Base-by-base conservation (phyloP, 768 basidiomycete species). In the Neoboletus subvelutipes region DNA sequence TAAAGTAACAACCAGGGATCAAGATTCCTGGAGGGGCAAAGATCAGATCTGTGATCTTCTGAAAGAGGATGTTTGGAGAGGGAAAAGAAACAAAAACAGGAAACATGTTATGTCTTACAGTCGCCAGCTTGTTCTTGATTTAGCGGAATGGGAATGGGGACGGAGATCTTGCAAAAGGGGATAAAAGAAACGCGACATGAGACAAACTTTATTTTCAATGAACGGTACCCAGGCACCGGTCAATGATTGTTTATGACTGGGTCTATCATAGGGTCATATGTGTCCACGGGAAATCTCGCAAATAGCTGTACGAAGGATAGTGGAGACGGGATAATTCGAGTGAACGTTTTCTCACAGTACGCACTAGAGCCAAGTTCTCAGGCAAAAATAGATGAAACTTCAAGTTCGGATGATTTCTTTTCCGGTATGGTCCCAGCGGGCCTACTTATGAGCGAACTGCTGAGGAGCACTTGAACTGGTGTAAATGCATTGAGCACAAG, bases 171-270 rank as follows among this genome's bases (percentile, higher is more conserved):
- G 47, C 61, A 42, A 61, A 62, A 51, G 37, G 57, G 64, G 65
- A 64, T 58, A 67, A 69, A 65, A 67, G 57, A 69, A 64, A 60
- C 64, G 20, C 55, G 67, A 59, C 67, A 69, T 71, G 67, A 62
- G 63, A 71, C 60, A 54, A 73, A 73, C 67, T 65, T 69, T 71
- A 52, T 60, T 62, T 40, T 67, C 50, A 43, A 54, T 51, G 57
- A 58, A 52, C 48, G 49, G 48, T 59, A 52, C 49, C 36, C 61
- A 73, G 71, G 67, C 55, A 71, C 69, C 51, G 31, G 67, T 31
- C 48, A 45, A 40, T 48, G 20, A n/a, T 53, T 33, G 42, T 51
- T 26, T 34, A 43, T 34, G 20, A 39, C 48, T 57, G 60, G 42
- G 61, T 56, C 52, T 51, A 47, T 41, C 50, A 54, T 31, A 49